Evolutionary conservation across 1,284 basidiomycete species (phyloP).

Genomic region (Agaricales sp.): DNA sequence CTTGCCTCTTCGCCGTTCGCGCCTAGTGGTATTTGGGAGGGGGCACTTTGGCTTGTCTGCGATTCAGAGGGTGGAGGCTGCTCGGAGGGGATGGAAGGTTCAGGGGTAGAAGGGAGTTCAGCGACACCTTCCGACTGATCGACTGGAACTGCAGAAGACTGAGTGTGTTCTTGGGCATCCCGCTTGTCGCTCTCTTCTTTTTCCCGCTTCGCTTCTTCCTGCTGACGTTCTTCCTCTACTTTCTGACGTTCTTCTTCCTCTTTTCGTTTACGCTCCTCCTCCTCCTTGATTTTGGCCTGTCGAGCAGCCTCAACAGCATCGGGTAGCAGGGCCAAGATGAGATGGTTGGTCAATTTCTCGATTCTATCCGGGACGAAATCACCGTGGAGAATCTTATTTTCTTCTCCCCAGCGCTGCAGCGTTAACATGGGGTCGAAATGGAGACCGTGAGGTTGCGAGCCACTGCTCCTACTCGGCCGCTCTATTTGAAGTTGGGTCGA

Average conservation of each 20-base stretch:
- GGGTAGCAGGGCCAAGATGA: constrained; percentile 75
- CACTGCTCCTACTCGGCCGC: constrained; percentile 46
- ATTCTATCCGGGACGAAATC: constrained; percentile 60
- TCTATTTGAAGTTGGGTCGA: constrained; percentile 44
- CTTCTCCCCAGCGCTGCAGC: constrained; percentile 85
- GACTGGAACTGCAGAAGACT: constrained; percentile 10
- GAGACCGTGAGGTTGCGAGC: constrained; percentile 35
- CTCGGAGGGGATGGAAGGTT: constrained; percentile 3
- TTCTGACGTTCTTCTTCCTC: constrained; percentile 29
- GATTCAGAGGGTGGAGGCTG: constrained; percentile 9
- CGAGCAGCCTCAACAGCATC: constrained; percentile 59
- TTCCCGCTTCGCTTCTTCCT: constrained; percentile 20
- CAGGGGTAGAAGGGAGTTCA: constrained; percentile 11
- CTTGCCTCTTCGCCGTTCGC: constrained; percentile 6
- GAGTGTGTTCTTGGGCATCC: constrained; percentile 18
- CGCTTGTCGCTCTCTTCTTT: constrained; percentile 19
- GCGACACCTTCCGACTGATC: constrained; percentile 13
- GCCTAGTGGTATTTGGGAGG: constrained; percentile 5
- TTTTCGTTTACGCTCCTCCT: constrained; percentile 34
- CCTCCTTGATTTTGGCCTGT: constrained; percentile 41
- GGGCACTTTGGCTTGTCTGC: constrained; percentile 8
- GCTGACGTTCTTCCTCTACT: constrained; percentile 21
- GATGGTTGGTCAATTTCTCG: constrained; percentile 62
- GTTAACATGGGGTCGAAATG: constrained; percentile 76
- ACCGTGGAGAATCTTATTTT: constrained; percentile 74